Percentiles rank a stretch among this genome's conserved stretches.
phyloP scores from a whole-genome alignment of 495 filamentous ascomycete species.

The Penicillium bovifimosum region DNA sequence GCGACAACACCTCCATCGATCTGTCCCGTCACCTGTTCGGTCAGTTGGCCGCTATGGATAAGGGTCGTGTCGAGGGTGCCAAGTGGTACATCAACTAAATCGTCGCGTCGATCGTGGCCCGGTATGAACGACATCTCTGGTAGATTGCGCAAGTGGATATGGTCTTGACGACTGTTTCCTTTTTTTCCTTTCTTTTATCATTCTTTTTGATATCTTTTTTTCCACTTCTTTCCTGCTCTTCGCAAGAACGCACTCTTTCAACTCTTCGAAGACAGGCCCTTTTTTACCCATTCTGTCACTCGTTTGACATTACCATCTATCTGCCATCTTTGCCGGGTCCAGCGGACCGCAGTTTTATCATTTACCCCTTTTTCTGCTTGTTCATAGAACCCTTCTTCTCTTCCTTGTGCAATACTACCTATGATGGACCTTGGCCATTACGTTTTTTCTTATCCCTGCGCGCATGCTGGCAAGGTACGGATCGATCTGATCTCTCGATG shows the following conservation, averaged over 20 bases:
- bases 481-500: constrained; percentile 3
- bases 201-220: not conserved
- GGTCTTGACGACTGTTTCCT: constrained; percentile 6
- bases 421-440: constrained; percentile 6
- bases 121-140: constrained; percentile 16
- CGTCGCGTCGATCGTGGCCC: constrained; percentile 19
- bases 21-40: constrained; percentile 42
- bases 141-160: constrained; percentile 16
- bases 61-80: constrained; percentile 30
- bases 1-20: constrained; percentile 43
- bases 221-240: constrained; percentile 3
- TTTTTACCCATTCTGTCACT: not conserved
- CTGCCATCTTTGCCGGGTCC: not conserved
- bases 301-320: not conserved
- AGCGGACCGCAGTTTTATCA: constrained; percentile 1
- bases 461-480: constrained; percentile 1
- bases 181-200: not conserved
- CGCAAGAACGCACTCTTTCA: not conserved
- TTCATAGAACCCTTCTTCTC: constrained; percentile 11
- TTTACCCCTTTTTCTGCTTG: constrained; percentile 3
- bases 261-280: not conserved
- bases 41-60: constrained; percentile 23
- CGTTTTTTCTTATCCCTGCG: not conserved
- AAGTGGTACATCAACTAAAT: constrained; percentile 37
- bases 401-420: constrained; percentile 7